Base-by-base conservation (phyloP, 2,329 filamentous ascomycete species). In the Fonsecaea pedrosoi region DNA sequence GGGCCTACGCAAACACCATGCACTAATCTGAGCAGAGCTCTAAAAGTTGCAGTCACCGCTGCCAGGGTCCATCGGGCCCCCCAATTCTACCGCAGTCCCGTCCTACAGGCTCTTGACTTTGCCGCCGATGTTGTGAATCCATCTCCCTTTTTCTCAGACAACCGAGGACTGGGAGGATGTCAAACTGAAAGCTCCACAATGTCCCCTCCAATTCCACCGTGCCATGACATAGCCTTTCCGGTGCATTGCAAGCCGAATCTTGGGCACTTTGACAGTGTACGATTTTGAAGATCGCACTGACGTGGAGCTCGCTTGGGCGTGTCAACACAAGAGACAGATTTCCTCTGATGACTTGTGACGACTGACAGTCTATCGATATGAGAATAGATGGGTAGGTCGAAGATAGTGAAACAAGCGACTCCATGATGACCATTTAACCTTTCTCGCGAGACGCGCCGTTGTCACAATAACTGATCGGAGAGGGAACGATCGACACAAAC, bases 381-480 rank as follows among this genome's bases (percentile, higher is more conserved):
- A 55, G 25, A 35, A 25, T 15, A 30, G n/a, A n/a, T 55, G 3
- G 34, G n/a, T 37, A 10, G 13, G 4, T 8, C n/a, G 25, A 3
- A 3, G 8, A 38, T 50, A 7, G 42, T 50, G 53, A 55, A 35
- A 55, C 53, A 30, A 55, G 30, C 18, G 15, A 21, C 53, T 55
- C 30, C 53, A 34, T 50, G 45, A 50, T 21, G 45, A 50, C 45
- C 45, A 50, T 50, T 50, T 50, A 50, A 50, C 45, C 45, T 50
- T 50, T 50, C 18, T 25, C 45, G 5, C 45, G 45, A 50, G 45
- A 50, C 45, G 21, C 45, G 45, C 45, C 45, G 45, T 50, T 50
- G 45, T 50, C 45, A 25, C 18, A 18, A 50, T 25, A 25, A 50
- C 21, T 10, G 21, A 50, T 50, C 12, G 18, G 45, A 12, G 25